Evolutionary conservation across 352 stramenopile species (phyloP), one percentile per base, ranked within the genome.

Genomic region (Pythium brassicae): DNA sequence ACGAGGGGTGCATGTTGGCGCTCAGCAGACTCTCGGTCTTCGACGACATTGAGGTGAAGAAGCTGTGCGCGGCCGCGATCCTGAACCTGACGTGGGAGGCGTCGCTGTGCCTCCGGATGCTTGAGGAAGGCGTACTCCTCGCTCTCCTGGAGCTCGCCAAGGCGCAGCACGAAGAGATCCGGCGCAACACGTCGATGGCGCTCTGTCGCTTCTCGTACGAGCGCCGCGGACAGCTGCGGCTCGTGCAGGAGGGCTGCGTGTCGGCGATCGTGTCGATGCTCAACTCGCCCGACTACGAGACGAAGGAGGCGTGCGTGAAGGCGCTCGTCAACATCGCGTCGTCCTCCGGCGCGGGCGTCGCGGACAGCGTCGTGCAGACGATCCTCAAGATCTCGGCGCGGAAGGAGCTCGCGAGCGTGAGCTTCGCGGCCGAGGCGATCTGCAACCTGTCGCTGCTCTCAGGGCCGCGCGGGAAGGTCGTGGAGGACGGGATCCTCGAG

Each of bases 211-310:
- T 93, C 43, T 92, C 83, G 7, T 92, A 93, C 57, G 81, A 89
- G 23, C 78, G 77, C 26, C 66, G 59, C 14, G 81, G 81, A 0
- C 83, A 93, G 42, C 63, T 87, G 3, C 77, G 77, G 27, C 72
- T 93, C 9, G 78, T 93, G 0, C 83, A 93, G 35, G 83, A 93
- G 70, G 83, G 83, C 4, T 92, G 80, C 23, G 82, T 90, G 17
- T 90, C 83, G 4, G 83, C 83, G 23, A 89, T 93, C 55, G 69
- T 93, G 17, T 91, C 80, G 15, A 92, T 93, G 83, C 70, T 93
- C 26, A 93, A 93, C 61, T 76, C 83, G 11, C 67, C 83, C 0
- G 83, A 93, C 44, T 62, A 72, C n/a, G 78, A 88, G 39, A 92
- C 83, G 1, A 93, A 92, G 54, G 83, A 93, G 54, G 77, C 83